Evolutionary conservation across 2,329 filamentous ascomycete species (phyloP).

Genomic region (Akanthomyces muscarius): DNA sequence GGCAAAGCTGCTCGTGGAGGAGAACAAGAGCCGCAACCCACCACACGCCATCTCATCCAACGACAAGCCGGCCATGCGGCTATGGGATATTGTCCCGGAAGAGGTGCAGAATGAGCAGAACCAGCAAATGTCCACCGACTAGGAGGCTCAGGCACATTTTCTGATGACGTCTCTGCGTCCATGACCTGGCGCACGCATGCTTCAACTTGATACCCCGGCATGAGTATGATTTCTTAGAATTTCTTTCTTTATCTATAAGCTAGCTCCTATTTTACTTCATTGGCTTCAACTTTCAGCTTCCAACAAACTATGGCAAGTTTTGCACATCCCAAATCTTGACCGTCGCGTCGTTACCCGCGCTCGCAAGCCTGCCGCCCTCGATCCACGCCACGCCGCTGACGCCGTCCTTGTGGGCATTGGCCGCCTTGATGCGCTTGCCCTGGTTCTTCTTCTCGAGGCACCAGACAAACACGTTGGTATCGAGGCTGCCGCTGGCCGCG

Average conservation of each 20-base stretch:
- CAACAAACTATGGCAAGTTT: slow-evolving; percentile 26
- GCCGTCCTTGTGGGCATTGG: slow-evolving; percentile 93
- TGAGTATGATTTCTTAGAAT: background rate
- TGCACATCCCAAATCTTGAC: slow-evolving; percentile 75
- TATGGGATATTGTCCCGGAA: slow-evolving; percentile 34
- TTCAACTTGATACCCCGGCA: slow-evolving; percentile 11
- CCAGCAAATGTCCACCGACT: slow-evolving; percentile 37
- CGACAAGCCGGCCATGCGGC: slow-evolving; percentile 23
- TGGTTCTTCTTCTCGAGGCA: slow-evolving; percentile 74
- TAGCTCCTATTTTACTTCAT: background rate
- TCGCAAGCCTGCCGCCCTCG: slow-evolving; percentile 65
- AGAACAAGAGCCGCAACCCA: slow-evolving; percentile 34
- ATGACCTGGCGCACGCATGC: background rate
- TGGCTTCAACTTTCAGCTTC: background rate
- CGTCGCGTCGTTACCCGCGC: slow-evolving; percentile 79
- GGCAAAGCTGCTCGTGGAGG: slow-evolving; percentile 33
- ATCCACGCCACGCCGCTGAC: slow-evolving; percentile 86
- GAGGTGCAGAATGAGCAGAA: slow-evolving; percentile 35
- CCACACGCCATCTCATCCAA: slow-evolving; percentile 26
- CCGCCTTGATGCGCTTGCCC: slow-evolving; percentile 75
- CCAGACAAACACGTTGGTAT: slow-evolving; percentile 93
- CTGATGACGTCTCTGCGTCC: background rate
- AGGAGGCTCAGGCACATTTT: slow-evolving; percentile 22
- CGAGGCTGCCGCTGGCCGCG: slow-evolving; percentile 78
- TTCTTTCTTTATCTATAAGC: background rate